Evolutionary conservation across 805 yeast species (phyloP).

Genomic region (Yarrowia keelungensis): DNA sequence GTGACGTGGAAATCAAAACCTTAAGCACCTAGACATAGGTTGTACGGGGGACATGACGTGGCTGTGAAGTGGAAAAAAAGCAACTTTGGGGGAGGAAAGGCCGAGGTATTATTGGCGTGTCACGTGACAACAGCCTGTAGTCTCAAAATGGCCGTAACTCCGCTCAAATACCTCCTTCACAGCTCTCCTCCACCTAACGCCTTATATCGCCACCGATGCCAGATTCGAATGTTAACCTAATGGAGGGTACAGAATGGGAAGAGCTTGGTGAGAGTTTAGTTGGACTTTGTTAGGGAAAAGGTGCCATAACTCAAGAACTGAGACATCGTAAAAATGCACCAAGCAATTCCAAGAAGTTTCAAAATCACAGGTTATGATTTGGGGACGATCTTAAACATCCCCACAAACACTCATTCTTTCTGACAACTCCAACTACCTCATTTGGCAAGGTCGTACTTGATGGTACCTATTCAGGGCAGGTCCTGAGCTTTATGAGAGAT

Average conservation of each 20-base stretch:
- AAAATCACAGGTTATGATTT: no score
- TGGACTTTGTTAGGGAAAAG: no score
- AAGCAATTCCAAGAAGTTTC: no score
- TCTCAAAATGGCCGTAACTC: no score
- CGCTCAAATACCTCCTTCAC: neutral
- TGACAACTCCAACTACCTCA: neutral
- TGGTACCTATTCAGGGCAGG: conserved; percentile 2
- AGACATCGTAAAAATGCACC: no score
- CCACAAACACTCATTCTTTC: no score
- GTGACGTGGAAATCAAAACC: conserved; percentile 30
- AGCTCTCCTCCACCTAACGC: neutral
- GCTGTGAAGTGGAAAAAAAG: neutral
- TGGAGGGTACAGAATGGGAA: no score
- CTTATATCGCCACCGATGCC: conserved; percentile 22
- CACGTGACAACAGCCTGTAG: neutral
- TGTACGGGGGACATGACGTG: conserved; percentile 10
- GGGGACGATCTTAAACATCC: no score
- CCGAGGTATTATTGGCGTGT: no score
- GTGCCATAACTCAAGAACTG: no score
- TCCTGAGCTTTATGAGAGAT: neutral
- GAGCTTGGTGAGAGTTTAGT: no score
- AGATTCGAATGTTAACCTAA: conserved; percentile 12
- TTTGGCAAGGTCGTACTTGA: neutral
- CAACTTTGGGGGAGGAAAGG: neutral
- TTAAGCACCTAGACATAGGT: conserved; percentile 3